Conservation (phyloP, 1,284 basidiomycete genomes). For the Malassezia psittaci region DNA sequence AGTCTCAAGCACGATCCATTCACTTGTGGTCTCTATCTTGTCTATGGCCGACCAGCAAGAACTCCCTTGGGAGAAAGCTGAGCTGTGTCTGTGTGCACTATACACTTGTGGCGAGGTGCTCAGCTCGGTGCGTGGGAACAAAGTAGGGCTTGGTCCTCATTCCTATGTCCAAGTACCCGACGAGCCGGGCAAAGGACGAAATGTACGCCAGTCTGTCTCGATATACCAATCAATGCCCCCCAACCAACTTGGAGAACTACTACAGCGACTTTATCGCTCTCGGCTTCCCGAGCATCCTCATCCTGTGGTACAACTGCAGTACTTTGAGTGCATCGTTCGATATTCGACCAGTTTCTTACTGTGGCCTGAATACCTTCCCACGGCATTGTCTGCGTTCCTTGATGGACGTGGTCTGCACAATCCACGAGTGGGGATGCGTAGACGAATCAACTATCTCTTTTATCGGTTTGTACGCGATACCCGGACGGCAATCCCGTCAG, state of each 20-base stretch:
- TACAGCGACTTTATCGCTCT: conserved; percentile 72
- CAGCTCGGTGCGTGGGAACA: conserved; percentile 33
- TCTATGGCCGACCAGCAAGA: conserved; percentile 56
- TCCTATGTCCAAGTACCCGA: conserved; percentile 39
- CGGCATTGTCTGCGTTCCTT: conserved; percentile 74
- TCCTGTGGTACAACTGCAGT: conserved; percentile 77
- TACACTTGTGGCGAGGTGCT: conserved; percentile 76
- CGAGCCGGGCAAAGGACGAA: conserved; percentile 26
- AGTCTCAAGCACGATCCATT: conserved; percentile 62
- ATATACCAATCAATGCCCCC: conserved; percentile 55
- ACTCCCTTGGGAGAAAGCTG: conserved; percentile 84
- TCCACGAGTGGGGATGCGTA: conserved; percentile 60
- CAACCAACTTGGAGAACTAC: conserved; percentile 79
- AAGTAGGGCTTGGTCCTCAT: conserved; percentile 36
- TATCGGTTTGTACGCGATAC: conserved; percentile 77
- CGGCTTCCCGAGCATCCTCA: conserved; percentile 75
- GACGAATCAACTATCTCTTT: conserved; percentile 83
- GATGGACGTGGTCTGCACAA: conserved; percentile 83
- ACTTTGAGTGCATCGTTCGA: conserved; percentile 81
- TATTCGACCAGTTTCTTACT: conserved; percentile 88
- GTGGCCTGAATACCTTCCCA: conserved; percentile 64
- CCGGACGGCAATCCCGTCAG: conserved; percentile 62
- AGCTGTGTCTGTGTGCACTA: conserved; percentile 80
- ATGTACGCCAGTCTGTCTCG: conserved; percentile 27
- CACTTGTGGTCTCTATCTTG: conserved; percentile 64